phyloP scores from a whole-genome alignment of 2,329 filamentous ascomycete genomes.

The Stemphylium vesicarium region DNA sequence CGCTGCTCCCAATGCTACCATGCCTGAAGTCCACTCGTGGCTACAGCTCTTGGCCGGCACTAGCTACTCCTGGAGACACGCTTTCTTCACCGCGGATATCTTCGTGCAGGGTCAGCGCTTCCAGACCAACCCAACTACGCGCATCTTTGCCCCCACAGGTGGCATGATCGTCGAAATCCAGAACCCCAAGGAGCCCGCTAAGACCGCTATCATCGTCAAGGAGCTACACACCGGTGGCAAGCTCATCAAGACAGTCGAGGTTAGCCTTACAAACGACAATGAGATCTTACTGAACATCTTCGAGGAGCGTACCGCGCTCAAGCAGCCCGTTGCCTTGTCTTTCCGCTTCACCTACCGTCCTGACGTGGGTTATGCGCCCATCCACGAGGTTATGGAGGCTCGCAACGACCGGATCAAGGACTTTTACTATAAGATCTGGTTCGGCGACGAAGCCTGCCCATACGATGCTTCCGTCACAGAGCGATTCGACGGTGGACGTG shows the following conservation, averaged over 20 bases:
- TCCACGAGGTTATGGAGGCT: slow-evolving; percentile 92
- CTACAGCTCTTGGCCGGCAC: slow-evolving; percentile 84
- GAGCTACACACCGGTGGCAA: slow-evolving; percentile 88
- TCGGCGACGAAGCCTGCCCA: slow-evolving; percentile 82
- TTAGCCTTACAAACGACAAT: slow-evolving; percentile 74
- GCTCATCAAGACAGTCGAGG: slow-evolving; percentile 85
- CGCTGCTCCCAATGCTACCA: slow-evolving; percentile 70
- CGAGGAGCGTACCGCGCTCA: slow-evolving; percentile 88
- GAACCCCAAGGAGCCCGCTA: slow-evolving; percentile 79
- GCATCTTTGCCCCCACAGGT: slow-evolving; percentile 84
- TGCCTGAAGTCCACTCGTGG: slow-evolving; percentile 86
- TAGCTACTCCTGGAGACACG: slow-evolving; percentile 90
- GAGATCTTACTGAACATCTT: slow-evolving; percentile 90
- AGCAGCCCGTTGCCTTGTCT: slow-evolving; percentile 79
- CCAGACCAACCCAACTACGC: slow-evolving; percentile 93
- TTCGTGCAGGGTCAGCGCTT: slow-evolving; percentile 96
- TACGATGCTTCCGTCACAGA: slow-evolving; percentile 85
- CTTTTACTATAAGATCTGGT: slow-evolving; percentile 99
- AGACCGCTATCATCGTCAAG: slow-evolving; percentile 84
- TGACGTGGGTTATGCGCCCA: slow-evolving; percentile 95
- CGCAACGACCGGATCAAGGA: slow-evolving; percentile 99
- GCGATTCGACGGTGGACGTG: slow-evolving; percentile 86
- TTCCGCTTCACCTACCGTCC: slow-evolving; percentile 93
- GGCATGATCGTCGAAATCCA: slow-evolving; percentile 90
- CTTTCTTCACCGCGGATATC: slow-evolving; percentile 90